Conservation (phyloP, 192 early-diverging fungal genomes). For the Umbelopsis ramanniana region DNA sequence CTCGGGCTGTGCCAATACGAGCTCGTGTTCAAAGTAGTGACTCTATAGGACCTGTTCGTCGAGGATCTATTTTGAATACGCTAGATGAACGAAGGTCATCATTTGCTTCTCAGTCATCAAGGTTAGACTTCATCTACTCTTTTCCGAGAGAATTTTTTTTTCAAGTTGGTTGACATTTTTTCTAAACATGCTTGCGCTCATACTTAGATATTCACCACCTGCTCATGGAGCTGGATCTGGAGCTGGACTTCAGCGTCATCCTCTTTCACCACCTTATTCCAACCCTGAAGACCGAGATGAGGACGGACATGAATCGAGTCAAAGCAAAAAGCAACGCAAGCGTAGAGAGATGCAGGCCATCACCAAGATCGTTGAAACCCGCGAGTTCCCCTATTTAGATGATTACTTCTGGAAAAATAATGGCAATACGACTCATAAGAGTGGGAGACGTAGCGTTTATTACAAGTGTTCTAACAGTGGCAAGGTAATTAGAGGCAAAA, state of each 20-base stretch:
- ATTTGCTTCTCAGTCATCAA: slow-evolving; percentile 14
- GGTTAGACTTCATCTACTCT: background rate
- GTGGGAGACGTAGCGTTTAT: slow-evolving; percentile 60
- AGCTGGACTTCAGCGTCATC: slow-evolving; percentile 22
- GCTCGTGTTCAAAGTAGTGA: slow-evolving; percentile 11
- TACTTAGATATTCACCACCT: slow-evolving; percentile 10
- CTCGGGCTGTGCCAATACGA: slow-evolving; percentile 16
- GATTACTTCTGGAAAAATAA: slow-evolving; percentile 63
- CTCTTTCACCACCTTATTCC: slow-evolving; percentile 8
- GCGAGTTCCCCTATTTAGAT: slow-evolving; percentile 51
- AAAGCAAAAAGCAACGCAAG: slow-evolving; percentile 45
- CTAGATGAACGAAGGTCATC: slow-evolving; percentile 5
- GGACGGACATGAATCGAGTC: slow-evolving; percentile 6
- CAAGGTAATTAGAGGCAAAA: slow-evolving; percentile 42
- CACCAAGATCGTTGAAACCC: slow-evolving; percentile 61
- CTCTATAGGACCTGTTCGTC: slow-evolving; percentile 1
- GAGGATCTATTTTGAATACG: slow-evolving; percentile 10
- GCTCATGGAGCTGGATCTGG: background rate
- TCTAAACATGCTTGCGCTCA: background rate
- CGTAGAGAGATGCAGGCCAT: slow-evolving; percentile 64
- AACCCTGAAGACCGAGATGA: slow-evolving; percentile 21
- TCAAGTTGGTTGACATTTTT: background rate
- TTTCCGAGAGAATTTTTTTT: background rate
- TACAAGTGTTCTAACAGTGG: slow-evolving; percentile 64
- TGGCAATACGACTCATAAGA: slow-evolving; percentile 62